Evolutionary conservation across 1,284 basidiomycete species (phyloP).

Genomic region (Vanrija sp.): DNA sequence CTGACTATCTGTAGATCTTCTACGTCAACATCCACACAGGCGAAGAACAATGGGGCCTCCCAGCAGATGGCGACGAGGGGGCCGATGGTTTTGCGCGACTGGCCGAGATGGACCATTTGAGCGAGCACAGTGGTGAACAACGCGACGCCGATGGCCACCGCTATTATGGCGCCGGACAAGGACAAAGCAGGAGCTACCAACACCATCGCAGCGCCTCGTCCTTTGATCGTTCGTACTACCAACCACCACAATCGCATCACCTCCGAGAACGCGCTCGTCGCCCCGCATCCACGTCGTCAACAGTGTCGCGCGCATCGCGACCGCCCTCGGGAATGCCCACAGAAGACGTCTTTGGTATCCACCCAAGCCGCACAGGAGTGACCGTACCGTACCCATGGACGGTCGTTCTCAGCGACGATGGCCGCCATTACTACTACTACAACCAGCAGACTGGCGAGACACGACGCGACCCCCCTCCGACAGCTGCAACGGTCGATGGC

Average conservation of each 20-base stretch:
- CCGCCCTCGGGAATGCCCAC: conserved; percentile 1
- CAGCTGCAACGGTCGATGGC: not conserved
- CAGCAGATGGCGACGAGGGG: conserved; percentile 48
- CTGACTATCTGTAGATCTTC: conserved; percentile 62
- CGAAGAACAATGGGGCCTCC: conserved; percentile 77
- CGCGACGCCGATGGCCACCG: no score
- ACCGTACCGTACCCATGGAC: conserved; percentile 72
- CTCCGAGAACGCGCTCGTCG: not conserved
- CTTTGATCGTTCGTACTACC: not conserved
- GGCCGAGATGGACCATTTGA: no score
- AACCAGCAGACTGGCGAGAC: conserved; percentile 68
- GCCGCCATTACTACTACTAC: conserved; percentile 72
- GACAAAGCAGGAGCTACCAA: not conserved
- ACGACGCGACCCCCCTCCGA: conserved; percentile 50
- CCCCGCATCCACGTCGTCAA: not conserved
- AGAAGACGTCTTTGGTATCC: conserved; percentile 31
- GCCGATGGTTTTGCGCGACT: conserved; percentile 2
- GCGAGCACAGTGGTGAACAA: no score
- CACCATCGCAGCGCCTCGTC: not conserved
- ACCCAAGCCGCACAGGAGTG: conserved; percentile 50
- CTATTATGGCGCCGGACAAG: no score
- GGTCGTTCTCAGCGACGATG: conserved; percentile 73
- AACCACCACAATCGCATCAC: not conserved
- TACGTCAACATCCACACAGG: conserved; percentile 91
- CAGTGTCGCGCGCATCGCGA: not conserved